Evolutionary conservation across 2,329 filamentous ascomycete genomes (phyloP).

Genomic region (Trichoderma aggressivum): DNA sequence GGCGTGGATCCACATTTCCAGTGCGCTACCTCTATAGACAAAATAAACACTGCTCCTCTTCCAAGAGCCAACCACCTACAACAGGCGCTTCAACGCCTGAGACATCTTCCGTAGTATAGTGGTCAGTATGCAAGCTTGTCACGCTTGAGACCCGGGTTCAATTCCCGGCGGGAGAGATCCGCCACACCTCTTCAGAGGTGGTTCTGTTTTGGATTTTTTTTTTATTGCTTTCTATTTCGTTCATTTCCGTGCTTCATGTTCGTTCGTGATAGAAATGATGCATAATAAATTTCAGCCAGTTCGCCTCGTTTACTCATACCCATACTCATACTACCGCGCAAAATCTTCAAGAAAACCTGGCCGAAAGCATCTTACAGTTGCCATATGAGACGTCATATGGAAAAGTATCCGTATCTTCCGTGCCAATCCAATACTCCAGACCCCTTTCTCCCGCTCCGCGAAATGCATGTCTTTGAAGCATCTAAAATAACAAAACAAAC

Average conservation of each 20-base stretch:
- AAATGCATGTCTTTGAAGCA: constrained; percentile 17
- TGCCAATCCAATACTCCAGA: constrained; percentile 17
- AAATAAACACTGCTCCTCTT: not conserved
- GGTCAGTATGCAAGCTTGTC: constrained; percentile 19
- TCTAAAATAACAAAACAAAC: constrained; percentile 11
- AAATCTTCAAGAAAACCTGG: not conserved
- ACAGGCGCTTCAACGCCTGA: constrained; percentile 6
- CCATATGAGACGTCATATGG: not conserved
- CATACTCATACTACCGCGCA: not conserved
- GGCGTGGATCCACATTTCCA: no score
- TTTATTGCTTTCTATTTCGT: not conserved
- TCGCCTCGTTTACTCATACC: not conserved
- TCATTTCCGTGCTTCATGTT: not conserved
- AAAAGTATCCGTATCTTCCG: not conserved
- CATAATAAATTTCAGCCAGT: not conserved
- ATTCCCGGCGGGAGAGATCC: constrained; percentile 19
- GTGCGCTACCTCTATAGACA: not conserved
- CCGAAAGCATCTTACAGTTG: not conserved
- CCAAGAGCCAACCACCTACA: not conserved
- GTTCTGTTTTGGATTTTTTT: not conserved
- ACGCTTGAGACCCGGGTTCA: constrained; percentile 19
- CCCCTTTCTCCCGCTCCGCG: constrained; percentile 17
- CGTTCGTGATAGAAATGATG: not conserved
- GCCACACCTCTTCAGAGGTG: constrained; percentile 12
- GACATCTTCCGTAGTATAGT: constrained; percentile 19